phyloP scores from a whole-genome alignment of 805 yeast genomes.

The Zygosaccharomyces pseudorouxii region DNA sequence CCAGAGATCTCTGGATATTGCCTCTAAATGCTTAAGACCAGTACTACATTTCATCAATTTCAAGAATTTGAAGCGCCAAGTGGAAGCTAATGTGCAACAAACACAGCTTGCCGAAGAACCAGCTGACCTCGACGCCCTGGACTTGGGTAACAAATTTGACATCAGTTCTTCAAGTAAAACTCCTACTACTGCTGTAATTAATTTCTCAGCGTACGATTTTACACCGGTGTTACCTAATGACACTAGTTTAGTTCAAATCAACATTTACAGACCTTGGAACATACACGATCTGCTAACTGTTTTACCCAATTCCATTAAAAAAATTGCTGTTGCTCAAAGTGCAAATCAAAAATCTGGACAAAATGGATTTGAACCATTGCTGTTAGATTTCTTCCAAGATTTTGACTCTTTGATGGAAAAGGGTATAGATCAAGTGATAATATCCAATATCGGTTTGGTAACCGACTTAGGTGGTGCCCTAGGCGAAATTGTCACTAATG shows the following conservation, averaged over 20 bases:
- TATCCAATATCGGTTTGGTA: conserved; percentile 43
- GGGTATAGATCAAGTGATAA: conserved; percentile 48
- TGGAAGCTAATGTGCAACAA: conserved; percentile 12
- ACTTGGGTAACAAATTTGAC: conserved; percentile 25
- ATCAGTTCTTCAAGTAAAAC: conserved; percentile 31
- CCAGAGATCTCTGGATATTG: conserved; percentile 53
- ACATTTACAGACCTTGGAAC: conserved; percentile 71
- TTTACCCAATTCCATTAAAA: conserved; percentile 52
- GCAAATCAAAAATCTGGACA: conserved; percentile 30
- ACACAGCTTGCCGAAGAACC: conserved; percentile 18
- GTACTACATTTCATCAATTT: conserved; percentile 65
- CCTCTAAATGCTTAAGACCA: conserved; percentile 46
- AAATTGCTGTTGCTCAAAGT: conserved; percentile 66
- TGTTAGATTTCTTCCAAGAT: conserved; percentile 69
- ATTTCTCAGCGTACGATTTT: conserved; percentile 58
- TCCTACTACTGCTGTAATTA: conserved; percentile 52
- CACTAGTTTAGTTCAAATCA: conserved; percentile 46
- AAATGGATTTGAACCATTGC: conserved; percentile 59
- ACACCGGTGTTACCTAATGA: conserved; percentile 35
- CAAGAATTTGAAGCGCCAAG: conserved; percentile 14
- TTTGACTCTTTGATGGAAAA: conserved; percentile 43
- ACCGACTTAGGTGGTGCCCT: conserved; percentile 36
- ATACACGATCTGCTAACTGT: conserved; percentile 44
- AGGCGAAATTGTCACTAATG: conserved; percentile 47
- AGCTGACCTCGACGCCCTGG: conserved; percentile 34